A percentile compares a stretch with the other conserved stretches of the same genome.
These are phyloP conservation scores for Aspergillus ruber DNA, from an alignment of 2,329 filamentous ascomycete genomes.

Conservation along the genomic window DNA sequence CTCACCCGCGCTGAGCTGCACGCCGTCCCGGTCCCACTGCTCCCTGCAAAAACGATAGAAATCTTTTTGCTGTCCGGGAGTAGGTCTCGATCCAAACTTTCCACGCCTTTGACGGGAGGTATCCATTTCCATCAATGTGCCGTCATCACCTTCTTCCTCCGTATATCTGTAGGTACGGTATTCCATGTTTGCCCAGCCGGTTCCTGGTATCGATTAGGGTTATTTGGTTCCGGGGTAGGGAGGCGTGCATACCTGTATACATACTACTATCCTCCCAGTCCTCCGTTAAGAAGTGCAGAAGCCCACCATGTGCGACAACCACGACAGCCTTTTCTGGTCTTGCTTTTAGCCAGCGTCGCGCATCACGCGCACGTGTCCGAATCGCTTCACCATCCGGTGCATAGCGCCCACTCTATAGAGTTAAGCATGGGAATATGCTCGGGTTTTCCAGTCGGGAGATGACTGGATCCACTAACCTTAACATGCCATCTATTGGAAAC, in stretches of 20 bases:
- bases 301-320: slow-evolving; percentile 11
- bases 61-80: slow-evolving; percentile 1
- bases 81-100: neutral
- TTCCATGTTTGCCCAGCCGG: slow-evolving; percentile 65
- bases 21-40: slow-evolving; percentile 8
- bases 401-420: slow-evolving; percentile 27
- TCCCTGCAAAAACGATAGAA: neutral
- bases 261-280: slow-evolving; percentile 51
- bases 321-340: slow-evolving; percentile 11
- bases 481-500: slow-evolving; percentile 3
- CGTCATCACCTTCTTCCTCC: neutral
- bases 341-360: slow-evolving; percentile 8
- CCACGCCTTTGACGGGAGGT: slow-evolving; percentile 8
- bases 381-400: slow-evolving; percentile 30
- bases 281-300: slow-evolving; percentile 13
- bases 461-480: slow-evolving; percentile 2
- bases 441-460: neutral
- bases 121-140: slow-evolving; percentile 3
- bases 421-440: slow-evolving; percentile 27
- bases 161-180: slow-evolving; percentile 57
- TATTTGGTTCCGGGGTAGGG: neutral
- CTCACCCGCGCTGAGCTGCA: neutral
- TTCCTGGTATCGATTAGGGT: slow-evolving; percentile 42
- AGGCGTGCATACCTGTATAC: slow-evolving; percentile 25
- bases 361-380: slow-evolving; percentile 5